Evolutionary conservation across 306 rosid species (phyloP).

Genomic region (Quercus mongolica): DNA sequence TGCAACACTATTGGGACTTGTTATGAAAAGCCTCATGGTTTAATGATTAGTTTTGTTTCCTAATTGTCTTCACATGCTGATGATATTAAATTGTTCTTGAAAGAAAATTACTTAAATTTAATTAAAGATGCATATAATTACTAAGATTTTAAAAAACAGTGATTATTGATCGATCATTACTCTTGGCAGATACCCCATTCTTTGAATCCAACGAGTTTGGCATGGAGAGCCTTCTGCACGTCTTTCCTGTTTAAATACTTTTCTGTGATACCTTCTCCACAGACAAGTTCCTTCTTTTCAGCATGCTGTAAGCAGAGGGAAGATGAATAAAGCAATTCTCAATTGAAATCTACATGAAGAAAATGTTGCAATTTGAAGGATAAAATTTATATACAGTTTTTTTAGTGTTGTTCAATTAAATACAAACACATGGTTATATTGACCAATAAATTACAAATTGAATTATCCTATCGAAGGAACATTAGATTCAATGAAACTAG

Average conservation of each 20-base stretch:
- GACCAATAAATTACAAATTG: background rate
- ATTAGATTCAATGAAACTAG: no score
- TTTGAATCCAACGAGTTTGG: background rate
- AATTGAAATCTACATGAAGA: background rate
- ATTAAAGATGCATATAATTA: background rate
- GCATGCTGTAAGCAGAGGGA: background rate
- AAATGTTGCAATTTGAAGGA: no score
- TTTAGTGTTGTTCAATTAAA: no score
- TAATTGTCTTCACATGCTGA: no score
- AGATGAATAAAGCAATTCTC: background rate
- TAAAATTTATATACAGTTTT: no score
- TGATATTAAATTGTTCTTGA: background rate
- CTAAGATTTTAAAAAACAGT: background rate
- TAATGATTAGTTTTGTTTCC: no score
- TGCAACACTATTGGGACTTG: no score
- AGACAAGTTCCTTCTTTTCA: background rate
- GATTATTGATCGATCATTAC: background rate
- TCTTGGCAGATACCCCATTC: background rate
- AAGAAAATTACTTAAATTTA: background rate
- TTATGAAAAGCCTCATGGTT: no score
- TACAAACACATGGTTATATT: no score
- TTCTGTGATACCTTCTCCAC: background rate
- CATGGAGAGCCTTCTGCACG: slow-evolving; percentile 2
- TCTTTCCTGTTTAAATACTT: slow-evolving; percentile 5
- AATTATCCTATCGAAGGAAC: no score